phyloP scores from a whole-genome alignment of 768 basidiomycete species.

The Boletus pseudo-olivaceus region DNA sequence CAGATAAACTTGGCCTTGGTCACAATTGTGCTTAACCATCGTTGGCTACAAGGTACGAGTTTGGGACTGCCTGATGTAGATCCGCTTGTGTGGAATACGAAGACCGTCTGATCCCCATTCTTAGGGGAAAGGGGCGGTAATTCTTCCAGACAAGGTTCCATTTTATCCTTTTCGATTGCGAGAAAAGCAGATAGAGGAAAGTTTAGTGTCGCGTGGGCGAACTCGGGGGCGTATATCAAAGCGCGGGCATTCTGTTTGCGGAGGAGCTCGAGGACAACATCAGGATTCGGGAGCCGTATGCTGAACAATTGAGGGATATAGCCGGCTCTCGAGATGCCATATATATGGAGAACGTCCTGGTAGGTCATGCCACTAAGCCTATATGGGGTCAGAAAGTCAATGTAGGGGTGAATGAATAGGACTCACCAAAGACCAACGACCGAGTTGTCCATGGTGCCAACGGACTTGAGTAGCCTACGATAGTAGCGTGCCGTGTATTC shows the following conservation, averaged over 20 bases:
- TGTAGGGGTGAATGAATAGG: neutral
- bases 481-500: constrained; percentile 65
- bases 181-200: constrained; percentile 51
- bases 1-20: constrained; percentile 57
- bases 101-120: constrained; percentile 43
- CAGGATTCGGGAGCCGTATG: constrained; percentile 69
- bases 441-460: constrained; percentile 49
- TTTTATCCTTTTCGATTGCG: constrained; percentile 38
- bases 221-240: constrained; percentile 61
- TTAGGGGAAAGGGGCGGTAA: constrained; percentile 43
- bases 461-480: constrained; percentile 44
- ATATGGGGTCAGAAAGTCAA: constrained; percentile 10
- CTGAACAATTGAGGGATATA: constrained; percentile 78
- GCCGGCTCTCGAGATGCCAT: constrained; percentile 71
- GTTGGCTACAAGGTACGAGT: constrained; percentile 66
- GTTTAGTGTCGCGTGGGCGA: constrained; percentile 38
- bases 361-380: constrained; percentile 78
- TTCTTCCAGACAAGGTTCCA: constrained; percentile 35
- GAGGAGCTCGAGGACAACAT: constrained; percentile 67
- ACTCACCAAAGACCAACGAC: constrained; percentile 73
- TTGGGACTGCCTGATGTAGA: constrained; percentile 84
- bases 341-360: constrained; percentile 67
- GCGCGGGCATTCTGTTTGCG: constrained; percentile 58
- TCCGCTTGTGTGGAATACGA: constrained; percentile 79
- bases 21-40: constrained; percentile 60